phyloP scores from a whole-genome alignment of 257 asterid genomes.

The Solanum lignicaule region DNA sequence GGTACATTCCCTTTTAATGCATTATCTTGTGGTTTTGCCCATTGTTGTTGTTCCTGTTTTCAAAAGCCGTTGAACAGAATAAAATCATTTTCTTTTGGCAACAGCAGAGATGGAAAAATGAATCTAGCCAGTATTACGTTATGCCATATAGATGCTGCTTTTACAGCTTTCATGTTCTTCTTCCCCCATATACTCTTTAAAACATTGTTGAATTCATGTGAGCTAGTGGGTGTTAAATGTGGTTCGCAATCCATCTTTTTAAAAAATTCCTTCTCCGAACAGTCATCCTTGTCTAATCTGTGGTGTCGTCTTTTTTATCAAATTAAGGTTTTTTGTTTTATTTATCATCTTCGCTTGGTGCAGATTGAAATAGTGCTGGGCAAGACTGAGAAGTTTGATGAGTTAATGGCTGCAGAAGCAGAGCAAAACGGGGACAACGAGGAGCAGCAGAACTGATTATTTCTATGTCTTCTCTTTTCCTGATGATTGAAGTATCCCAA shows the following conservation, averaged over 20 bases:
- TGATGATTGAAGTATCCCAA: neutral
- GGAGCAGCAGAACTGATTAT: slow-evolving; percentile 23
- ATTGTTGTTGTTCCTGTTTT: neutral
- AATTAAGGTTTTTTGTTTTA: neutral
- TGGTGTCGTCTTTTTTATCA: neutral
- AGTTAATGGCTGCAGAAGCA: slow-evolving; percentile 38
- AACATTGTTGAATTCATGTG: neutral
- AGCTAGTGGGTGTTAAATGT: neutral
- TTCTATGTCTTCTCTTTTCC: neutral
- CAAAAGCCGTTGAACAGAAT: too few species aligned
- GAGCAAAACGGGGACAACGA: slow-evolving; percentile 25
- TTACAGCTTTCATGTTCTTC: neutral
- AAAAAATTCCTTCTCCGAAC: neutral
- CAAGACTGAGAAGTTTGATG: slow-evolving; percentile 40
- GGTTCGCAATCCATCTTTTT: neutral
- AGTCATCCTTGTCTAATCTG: neutral
- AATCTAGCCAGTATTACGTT: neutral
- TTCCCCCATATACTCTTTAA: neutral
- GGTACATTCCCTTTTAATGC: neutral
- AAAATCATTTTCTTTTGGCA: neutral
- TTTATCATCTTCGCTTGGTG: neutral
- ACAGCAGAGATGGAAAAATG: neutral
- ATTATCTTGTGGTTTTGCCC: neutral
- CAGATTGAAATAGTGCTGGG: slow-evolving; percentile 52
- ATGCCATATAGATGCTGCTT: neutral